Conservation (phyloP, 139 green algal species). For the Desmodesmus armatus region DNA sequence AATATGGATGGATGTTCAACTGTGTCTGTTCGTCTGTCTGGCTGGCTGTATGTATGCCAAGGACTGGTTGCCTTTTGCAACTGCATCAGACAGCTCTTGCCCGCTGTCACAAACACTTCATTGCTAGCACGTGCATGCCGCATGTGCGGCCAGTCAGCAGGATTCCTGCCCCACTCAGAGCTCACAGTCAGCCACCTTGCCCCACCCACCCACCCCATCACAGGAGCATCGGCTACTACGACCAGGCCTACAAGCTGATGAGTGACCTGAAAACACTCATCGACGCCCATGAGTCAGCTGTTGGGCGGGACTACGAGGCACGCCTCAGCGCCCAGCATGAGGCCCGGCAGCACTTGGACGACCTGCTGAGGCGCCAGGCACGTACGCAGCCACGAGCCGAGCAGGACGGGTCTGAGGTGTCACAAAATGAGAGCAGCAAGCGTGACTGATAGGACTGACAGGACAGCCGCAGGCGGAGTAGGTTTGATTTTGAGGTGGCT, state of each 20-base stretch:
- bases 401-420: constrained; percentile 12
- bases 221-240: constrained; percentile 37
- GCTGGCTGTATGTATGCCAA: no score
- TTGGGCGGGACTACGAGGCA: constrained; percentile 25
- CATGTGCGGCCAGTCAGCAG: no score
- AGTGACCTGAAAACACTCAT: constrained; percentile 13
- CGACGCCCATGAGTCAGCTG: constrained; percentile 18
- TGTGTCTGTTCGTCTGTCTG: no score
- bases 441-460: not conserved
- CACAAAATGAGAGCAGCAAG: constrained; percentile 35
- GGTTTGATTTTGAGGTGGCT: not conserved
- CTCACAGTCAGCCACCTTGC: no score
- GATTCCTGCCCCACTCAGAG: no score
- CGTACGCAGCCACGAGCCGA: not conserved
- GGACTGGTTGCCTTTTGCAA: no score
- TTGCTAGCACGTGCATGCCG: no score
- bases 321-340: constrained; percentile 20
- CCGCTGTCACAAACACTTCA: no score
- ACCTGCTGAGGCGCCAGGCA: constrained; percentile 23
- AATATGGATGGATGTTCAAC: no score
- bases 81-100: no score
- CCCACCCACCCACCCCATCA: no score
- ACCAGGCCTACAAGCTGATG: constrained; percentile 36
- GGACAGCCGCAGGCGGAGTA: not conserved
- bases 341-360: not conserved